Evolutionary conservation across 352 stramenopile species (phyloP), one percentile per base, ranked within the genome.

Genomic region (Phytophthora fragariaefolia): DNA sequence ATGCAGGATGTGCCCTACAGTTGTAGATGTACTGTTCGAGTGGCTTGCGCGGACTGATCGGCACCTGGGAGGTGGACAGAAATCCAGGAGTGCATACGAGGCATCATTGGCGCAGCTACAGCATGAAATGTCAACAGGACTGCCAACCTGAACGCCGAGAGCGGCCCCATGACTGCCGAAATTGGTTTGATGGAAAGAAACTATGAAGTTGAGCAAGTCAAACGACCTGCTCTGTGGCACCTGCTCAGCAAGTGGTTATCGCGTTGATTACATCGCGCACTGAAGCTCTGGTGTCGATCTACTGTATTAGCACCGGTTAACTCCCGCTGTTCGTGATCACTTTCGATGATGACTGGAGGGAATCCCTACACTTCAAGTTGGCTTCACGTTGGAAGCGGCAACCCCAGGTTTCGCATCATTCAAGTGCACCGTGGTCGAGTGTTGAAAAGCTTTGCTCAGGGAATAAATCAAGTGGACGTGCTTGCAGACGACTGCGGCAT

Each of bases 11-110:
- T 23, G 46, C 24, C 24, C 18, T 48, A 48, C 42, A 18, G 53
- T 49, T 60, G 57, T 30, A 18, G 38, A 53, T 42, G 47, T n/a
- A 57, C 47, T 57, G 51, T 63, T 63, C 40, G 43, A 50, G 45
- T 17, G 42, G 22, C 12, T 10, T 20, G 12, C 12, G 49, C 28
- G 34, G 60, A 54, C 32, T 74, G 52, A 57, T 69, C 22, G 54
- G 58, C 26, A 38, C 22, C 18, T 13, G 38, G 66, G 58, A 72
- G 70, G 65, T 60, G 66, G 38, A 78, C 66, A 73, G 57, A 73
- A 73, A 79, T 79, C 71, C 38, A 76, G 71, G 20, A 24, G 36
- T 12, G 36, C 28, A 9, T 34, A 9, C 9, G 5, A 9, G 28
- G 28, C 28, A 34, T 9, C 5, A 34, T 34, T 9, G n/a, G 20